phyloP scores from a whole-genome alignment of 106 monocot species.

The Apostasia ramifera region DNA sequence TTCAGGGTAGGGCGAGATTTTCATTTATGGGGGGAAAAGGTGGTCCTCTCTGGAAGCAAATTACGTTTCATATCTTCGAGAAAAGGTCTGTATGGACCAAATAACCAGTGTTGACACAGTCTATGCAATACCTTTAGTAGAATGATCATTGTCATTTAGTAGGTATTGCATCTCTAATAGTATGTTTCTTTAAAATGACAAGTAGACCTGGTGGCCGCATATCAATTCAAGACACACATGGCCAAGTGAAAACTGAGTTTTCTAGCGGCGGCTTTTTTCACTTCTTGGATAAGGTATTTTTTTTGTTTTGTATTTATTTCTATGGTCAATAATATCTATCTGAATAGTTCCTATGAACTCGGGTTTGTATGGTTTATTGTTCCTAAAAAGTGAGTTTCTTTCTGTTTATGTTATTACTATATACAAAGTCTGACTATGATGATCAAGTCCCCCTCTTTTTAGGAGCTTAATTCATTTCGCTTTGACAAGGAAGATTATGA shows the following conservation, averaged over 20 bases:
- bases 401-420: too few species aligned
- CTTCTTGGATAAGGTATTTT: constrained; percentile 56
- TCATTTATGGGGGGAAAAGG: constrained; percentile 97
- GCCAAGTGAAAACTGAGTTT: constrained; percentile 27
- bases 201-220: constrained; percentile 55
- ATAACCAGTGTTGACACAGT: too few species aligned
- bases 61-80: constrained; percentile 58
- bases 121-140: too few species aligned
- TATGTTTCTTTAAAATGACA: constrained; percentile 13
- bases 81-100: constrained; percentile 35
- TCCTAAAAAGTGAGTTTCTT: too few species aligned
- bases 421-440: too few species aligned
- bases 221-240: constrained; percentile 45
- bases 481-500: constrained; percentile 78
- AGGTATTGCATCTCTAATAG: neutral
- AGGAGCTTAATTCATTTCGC: constrained; percentile 78
- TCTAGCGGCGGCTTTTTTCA: constrained; percentile 66
- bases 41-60: constrained; percentile 82
- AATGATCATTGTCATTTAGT: too few species aligned
- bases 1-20: constrained; percentile 86
- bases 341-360: too few species aligned
- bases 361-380: too few species aligned
- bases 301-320: too few species aligned
- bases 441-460: neutral
- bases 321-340: too few species aligned